A percentile compares a stretch with the other conserved stretches of the same genome.
Conservation (phyloP, 495 filamentous ascomycete genomes). For the Rhizodiscina lignyota region DNA sequence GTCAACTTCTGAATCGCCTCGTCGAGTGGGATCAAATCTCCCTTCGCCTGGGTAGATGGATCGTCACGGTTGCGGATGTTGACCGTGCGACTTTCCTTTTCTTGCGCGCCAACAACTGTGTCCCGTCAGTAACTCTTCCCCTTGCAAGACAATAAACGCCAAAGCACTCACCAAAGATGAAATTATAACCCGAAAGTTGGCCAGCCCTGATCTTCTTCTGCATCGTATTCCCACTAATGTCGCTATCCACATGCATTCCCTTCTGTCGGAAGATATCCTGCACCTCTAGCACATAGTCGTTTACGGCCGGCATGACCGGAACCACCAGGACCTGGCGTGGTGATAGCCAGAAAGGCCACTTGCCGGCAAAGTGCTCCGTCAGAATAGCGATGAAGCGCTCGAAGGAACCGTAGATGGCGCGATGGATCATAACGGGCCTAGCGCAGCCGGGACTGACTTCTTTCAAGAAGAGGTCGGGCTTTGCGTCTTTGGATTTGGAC, state of each 20-base stretch:
- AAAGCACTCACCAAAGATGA: slow-evolving; percentile 52
- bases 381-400: slow-evolving; percentile 92
- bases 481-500: slow-evolving; percentile 10
- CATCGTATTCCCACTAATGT: slow-evolving; percentile 79
- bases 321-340: slow-evolving; percentile 85
- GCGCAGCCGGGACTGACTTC: slow-evolving; percentile 43
- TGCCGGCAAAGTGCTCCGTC: slow-evolving; percentile 87
- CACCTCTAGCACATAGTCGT: slow-evolving; percentile 78
- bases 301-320: slow-evolving; percentile 70
- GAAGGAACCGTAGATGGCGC: slow-evolving; percentile 82
- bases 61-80: slow-evolving; percentile 90
- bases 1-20: slow-evolving; percentile 61
- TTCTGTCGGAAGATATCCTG: slow-evolving; percentile 39
- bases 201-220: slow-evolving; percentile 89
- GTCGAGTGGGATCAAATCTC: slow-evolving; percentile 53
- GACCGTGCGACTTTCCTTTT: slow-evolving; percentile 58
- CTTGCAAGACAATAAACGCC: not conserved
- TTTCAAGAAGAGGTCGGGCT: slow-evolving; percentile 9
- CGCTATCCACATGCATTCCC: slow-evolving; percentile 68
- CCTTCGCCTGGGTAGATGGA: slow-evolving; percentile 59
- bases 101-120: slow-evolving; percentile 67
- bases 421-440: slow-evolving; percentile 92
- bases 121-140: not conserved
- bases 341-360: slow-evolving; percentile 97
- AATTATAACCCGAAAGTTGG: slow-evolving; percentile 82